phyloP scores from a whole-genome alignment of 2,329 filamentous ascomycete species.

The Trichoderma polysporum region DNA sequence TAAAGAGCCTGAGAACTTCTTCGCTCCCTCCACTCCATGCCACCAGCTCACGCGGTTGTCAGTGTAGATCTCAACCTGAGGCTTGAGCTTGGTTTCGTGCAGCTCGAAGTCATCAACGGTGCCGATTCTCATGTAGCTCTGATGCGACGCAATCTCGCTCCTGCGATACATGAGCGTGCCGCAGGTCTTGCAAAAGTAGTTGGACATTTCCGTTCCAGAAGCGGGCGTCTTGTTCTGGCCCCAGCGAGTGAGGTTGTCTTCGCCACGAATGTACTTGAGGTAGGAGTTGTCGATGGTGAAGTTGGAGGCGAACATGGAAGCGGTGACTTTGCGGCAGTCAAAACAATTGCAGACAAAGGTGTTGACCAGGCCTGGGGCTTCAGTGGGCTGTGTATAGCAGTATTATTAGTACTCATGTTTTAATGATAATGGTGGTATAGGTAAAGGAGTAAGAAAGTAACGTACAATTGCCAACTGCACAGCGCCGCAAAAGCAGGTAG shows the following conservation, averaged over 20 bases:
- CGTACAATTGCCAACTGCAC: constrained; percentile 10
- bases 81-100: constrained; percentile 9
- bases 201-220: background rate
- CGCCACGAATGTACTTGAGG: background rate
- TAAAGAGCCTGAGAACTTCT: background rate
- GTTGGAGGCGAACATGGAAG: constrained; percentile 17
- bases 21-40: constrained; percentile 10
- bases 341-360: constrained; percentile 15
- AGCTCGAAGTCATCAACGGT: constrained; percentile 13
- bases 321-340: constrained; percentile 16
- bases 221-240: constrained; percentile 2
- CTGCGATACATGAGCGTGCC: constrained; percentile 16
- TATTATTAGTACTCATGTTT: background rate
- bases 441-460: background rate
- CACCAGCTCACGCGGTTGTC: background rate
- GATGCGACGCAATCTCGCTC: background rate
- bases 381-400: background rate
- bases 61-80: background rate
- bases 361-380: constrained; percentile 4
- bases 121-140: constrained; percentile 13
- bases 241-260: constrained; percentile 1
- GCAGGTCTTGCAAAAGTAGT: constrained; percentile 12
- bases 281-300: constrained; percentile 14
- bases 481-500: constrained; percentile 13
- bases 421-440: background rate